Percentiles rank a stretch among this genome's conserved stretches.
Evolutionary conservation across 768 basidiomycete species (phyloP).

Genomic region (Guyanaporus albipodus): DNA sequence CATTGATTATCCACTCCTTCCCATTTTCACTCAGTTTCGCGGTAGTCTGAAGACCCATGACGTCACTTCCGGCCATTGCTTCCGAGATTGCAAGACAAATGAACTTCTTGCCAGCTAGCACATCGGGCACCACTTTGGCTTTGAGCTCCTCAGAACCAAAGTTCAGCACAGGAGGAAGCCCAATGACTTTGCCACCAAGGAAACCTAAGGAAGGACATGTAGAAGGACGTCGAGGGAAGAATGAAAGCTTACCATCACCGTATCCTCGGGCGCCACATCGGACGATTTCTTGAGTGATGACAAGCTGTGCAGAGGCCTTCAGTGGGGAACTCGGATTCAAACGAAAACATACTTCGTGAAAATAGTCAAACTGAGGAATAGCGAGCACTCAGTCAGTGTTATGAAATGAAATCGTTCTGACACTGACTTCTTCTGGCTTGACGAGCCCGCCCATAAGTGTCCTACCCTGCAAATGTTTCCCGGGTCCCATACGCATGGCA

Average conservation of each 20-base stretch:
- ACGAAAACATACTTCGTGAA: conserved; percentile 59
- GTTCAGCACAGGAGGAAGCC: conserved; percentile 68
- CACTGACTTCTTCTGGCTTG: conserved; percentile 64
- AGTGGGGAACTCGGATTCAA: background rate
- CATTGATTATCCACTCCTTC: conserved; percentile 64
- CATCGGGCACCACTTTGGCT: conserved; percentile 44
- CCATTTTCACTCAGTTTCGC: conserved; percentile 65
- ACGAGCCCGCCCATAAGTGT: conserved; percentile 70
- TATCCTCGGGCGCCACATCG: conserved; percentile 59
- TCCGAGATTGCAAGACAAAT: conserved; percentile 75
- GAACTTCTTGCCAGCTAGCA: conserved; percentile 61
- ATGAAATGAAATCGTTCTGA: background rate
- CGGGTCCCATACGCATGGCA: conserved; percentile 91
- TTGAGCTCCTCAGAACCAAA: conserved; percentile 55
- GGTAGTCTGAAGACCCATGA: conserved; percentile 56
- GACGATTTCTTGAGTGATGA: conserved; percentile 61
- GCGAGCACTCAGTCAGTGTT: conserved; percentile 9
- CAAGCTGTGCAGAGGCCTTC: conserved; percentile 35
- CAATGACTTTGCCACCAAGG: conserved; percentile 61
- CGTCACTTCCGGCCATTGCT: conserved; percentile 71
- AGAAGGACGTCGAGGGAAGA: background rate
- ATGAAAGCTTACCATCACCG: conserved; percentile 48
- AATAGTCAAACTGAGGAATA: conserved; percentile 53
- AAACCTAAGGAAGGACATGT: conserved; percentile 25
- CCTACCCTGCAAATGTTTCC: conserved; percentile 78